phyloP scores from a whole-genome alignment of 176 grass and related monocot species.

The Cenchrus americanus region DNA sequence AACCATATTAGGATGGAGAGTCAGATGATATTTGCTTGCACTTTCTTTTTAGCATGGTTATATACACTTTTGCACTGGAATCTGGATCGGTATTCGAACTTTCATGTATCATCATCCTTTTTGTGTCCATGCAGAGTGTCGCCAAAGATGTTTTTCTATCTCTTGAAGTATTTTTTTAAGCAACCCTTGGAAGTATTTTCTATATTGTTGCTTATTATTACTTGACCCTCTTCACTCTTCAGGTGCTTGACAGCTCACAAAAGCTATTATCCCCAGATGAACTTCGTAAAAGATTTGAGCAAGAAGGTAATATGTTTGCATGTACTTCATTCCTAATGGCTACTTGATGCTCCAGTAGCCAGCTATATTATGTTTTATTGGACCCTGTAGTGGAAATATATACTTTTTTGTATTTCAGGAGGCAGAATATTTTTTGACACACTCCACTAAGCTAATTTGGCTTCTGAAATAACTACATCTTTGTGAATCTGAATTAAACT shows the following conservation, averaged over 20 bases:
- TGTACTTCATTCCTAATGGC: not conserved
- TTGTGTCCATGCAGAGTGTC: not conserved
- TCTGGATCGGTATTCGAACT: not conserved
- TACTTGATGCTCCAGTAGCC: not conserved
- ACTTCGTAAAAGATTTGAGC: slow-evolving; percentile 78
- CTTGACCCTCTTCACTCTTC: slow-evolving; percentile 53
- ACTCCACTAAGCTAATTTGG: not conserved
- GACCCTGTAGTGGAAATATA: not conserved
- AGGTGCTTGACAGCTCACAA: slow-evolving; percentile 91
- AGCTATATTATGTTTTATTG: not conserved
- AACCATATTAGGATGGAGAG: not conserved
- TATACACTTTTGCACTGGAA: not conserved
- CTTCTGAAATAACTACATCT: not conserved
- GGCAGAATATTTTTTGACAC: not conserved
- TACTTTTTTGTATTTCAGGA: not conserved
- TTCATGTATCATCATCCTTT: not conserved
- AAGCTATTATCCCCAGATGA: slow-evolving; percentile 73
- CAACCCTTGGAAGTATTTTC: not conserved
- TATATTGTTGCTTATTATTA: slow-evolving; percentile 18
- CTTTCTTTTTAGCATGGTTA: slow-evolving; percentile 11
- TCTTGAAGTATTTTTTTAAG: not conserved
- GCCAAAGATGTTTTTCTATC: not conserved
- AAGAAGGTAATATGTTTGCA: slow-evolving; percentile 63
- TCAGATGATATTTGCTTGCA: not conserved
- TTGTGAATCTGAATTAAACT: too few species aligned